Percentiles rank a stretch among this genome's conserved stretches.
These are phyloP conservation scores for Leishmania amazonensis DNA, from an alignment of 208 protist species.

Conservation along the genomic window DNA sequence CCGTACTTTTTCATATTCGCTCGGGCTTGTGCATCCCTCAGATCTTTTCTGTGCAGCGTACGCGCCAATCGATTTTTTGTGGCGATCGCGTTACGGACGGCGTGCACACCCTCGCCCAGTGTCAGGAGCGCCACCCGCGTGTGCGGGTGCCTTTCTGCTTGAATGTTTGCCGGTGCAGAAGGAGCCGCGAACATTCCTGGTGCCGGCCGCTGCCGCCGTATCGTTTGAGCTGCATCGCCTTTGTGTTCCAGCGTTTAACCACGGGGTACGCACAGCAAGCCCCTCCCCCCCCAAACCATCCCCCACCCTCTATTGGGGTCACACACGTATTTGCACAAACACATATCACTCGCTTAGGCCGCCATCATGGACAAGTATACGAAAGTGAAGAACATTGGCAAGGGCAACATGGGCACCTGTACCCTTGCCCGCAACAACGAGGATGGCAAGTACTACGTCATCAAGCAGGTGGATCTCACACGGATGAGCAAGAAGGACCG, in stretches of 20 bases:
- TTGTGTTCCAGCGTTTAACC: not conserved
- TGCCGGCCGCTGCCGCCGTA: not conserved
- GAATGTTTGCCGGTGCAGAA: not conserved
- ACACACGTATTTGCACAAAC: not conserved
- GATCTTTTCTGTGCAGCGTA: not conserved
- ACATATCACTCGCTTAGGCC: not conserved
- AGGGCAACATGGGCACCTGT: slow-evolving; percentile 95
- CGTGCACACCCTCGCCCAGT: not conserved
- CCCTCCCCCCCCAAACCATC: no score
- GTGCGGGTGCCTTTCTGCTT: not conserved
- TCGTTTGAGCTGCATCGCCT: not conserved
- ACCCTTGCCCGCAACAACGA: slow-evolving; percentile 91
- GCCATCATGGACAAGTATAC: slow-evolving; percentile 90
- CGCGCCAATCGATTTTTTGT: not conserved
- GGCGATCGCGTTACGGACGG: not conserved
- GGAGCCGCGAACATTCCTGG: not conserved
- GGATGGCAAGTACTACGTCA: slow-evolving; percentile 92
- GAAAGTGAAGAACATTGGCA: slow-evolving; percentile 92
- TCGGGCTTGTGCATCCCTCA: not conserved
- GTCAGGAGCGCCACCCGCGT: not conserved
- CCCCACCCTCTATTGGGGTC: not conserved
- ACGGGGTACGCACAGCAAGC: not conserved
- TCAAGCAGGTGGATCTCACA: slow-evolving; percentile 93
- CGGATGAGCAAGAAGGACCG: slow-evolving; percentile 90
- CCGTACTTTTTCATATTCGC: no score